These are phyloP conservation scores for Sporopachydermia quercuum DNA, from an alignment of 805 yeast genomes.

Conservation along the genomic window DNA sequence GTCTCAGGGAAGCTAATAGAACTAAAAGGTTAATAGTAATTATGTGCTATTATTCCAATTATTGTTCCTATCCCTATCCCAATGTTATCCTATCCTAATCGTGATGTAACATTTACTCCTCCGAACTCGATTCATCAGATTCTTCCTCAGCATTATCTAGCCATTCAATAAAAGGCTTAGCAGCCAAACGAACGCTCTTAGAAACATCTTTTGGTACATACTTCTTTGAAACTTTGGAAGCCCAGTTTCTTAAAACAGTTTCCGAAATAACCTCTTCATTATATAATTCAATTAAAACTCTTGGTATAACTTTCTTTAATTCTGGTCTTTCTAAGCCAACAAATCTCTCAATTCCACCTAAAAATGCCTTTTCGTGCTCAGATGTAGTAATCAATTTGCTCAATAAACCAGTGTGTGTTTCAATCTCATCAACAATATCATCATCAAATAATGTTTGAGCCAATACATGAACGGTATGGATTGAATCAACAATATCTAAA, in stretches of 20 bases:
- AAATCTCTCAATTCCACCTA: constrained; percentile 93
- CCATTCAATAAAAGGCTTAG: constrained; percentile 93
- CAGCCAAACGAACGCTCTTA: constrained; percentile 90
- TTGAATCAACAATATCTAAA: constrained; percentile 52
- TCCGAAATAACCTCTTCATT: constrained; percentile 76
- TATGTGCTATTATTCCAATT: too few species aligned
- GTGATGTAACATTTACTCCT: too few species aligned
- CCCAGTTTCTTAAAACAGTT: constrained; percentile 71
- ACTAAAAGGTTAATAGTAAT: too few species aligned
- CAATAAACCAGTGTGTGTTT: constrained; percentile 69
- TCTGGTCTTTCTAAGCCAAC: constrained; percentile 69
- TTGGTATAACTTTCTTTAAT: constrained; percentile 60
- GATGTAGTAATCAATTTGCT: constrained; percentile 54
- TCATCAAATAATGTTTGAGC: constrained; percentile 83
- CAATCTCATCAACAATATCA: constrained; percentile 56
- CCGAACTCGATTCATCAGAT: constrained; percentile 27
- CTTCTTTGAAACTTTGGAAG: constrained; percentile 81
- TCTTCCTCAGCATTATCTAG: constrained; percentile 86
- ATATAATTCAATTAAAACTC: constrained; percentile 67
- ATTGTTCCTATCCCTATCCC: too few species aligned
- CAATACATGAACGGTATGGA: constrained; percentile 76
- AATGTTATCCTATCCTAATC: too few species aligned
- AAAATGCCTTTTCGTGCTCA: constrained; percentile 71
- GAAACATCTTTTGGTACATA: constrained; percentile 84
- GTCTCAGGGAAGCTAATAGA: too few species aligned